Percentiles rank a stretch among this genome's conserved stretches.
These are phyloP conservation scores for Metschnikowia kofuensis DNA, from an alignment of 805 yeast species.

Conservation along the genomic window DNA sequence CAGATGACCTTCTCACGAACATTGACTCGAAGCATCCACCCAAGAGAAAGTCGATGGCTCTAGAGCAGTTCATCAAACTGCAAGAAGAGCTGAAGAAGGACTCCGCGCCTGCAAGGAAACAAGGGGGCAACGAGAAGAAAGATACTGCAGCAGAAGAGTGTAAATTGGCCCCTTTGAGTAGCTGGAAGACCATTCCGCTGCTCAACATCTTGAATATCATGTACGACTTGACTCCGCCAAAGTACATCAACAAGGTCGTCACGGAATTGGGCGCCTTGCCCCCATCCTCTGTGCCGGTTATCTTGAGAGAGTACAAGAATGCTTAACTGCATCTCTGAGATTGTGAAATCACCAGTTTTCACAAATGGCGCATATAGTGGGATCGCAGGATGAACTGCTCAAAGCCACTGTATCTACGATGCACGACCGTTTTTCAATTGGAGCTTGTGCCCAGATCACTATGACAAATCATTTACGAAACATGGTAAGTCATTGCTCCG, in stretches of 20 bases:
- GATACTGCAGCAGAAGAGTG: constrained; percentile 15
- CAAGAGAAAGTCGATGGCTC: constrained; percentile 56
- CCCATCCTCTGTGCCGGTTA: constrained; percentile 97
- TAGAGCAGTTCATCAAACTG: constrained; percentile 57
- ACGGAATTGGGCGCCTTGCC: constrained; percentile 97
- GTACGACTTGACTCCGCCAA: constrained; percentile 94
- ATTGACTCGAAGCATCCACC: constrained; percentile 51
- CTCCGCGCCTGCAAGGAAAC: constrained; percentile 25
- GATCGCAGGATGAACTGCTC: background rate
- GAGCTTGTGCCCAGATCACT: too few relatives aligned
- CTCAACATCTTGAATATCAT: constrained; percentile 78
- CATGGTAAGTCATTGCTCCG: too few relatives aligned
- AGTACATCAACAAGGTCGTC: constrained; percentile 87
- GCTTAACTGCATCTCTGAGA: constrained; percentile 13
- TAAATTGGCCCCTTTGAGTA: constrained; percentile 42
- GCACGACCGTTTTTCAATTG: too few relatives aligned
- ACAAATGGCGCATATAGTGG: background rate
- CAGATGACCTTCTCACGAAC: constrained; percentile 59
- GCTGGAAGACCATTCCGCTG: constrained; percentile 62
- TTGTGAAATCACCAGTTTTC: background rate
- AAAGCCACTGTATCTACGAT: too few relatives aligned
- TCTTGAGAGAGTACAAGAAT: constrained; percentile 83
- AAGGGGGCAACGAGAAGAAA: constrained; percentile 24
- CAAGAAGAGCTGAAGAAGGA: constrained; percentile 35
- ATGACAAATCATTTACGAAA: background rate